Conservation (phyloP, 441 rosid genomes). For the Erodium trifolium region DNA sequence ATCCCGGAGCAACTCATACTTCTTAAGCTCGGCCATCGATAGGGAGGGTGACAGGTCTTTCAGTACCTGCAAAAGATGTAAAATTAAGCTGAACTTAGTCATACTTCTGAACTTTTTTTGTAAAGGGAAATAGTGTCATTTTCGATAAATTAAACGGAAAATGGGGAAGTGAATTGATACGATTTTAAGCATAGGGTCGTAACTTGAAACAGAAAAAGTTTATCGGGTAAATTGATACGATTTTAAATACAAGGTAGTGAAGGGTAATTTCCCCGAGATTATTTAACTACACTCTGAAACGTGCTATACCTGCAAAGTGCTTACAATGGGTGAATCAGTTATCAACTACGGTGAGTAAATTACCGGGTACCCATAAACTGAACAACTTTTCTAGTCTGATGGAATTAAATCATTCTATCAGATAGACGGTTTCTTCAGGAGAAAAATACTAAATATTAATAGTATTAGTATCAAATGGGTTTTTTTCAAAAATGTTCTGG, state of each 20-base stretch:
- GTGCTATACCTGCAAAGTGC: neutral
- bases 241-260: too few species aligned
- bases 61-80: conserved; percentile 44
- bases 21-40: conserved; percentile 74
- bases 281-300: too few species aligned
- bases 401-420: neutral
- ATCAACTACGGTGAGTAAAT: neutral
- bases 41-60: conserved; percentile 83
- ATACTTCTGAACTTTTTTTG: too few species aligned
- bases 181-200: too few species aligned
- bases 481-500: neutral
- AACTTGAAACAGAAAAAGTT: too few species aligned
- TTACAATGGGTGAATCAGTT: neutral
- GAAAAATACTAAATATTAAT: too few species aligned
- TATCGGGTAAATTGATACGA: too few species aligned
- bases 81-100: too few species aligned
- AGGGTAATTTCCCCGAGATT: too few species aligned
- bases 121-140: too few species aligned
- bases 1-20: conserved; percentile 68
- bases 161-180: too few species aligned
- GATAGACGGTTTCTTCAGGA: neutral
- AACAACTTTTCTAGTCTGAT: neutral
- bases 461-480: neutral
- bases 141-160: too few species aligned
- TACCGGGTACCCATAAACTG: neutral